Conservation (phyloP, 1,284 basidiomycete genomes). For the Trametes pubescens region DNA sequence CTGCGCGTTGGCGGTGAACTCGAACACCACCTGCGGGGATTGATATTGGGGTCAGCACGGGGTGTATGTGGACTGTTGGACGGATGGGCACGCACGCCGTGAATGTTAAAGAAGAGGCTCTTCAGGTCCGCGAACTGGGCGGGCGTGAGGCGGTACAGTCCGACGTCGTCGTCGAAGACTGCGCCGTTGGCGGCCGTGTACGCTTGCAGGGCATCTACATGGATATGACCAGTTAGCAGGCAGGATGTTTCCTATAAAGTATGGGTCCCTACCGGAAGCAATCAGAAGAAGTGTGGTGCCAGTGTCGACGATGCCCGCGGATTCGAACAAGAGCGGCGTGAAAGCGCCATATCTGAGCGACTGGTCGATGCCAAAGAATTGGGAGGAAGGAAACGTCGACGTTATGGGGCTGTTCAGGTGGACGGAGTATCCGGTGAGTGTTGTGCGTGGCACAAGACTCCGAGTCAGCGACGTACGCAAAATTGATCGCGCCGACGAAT, state of each 20-base stretch:
- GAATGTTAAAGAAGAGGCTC: slow-evolving; percentile 53
- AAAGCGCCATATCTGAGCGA: slow-evolving; percentile 59
- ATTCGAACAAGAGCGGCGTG: slow-evolving; percentile 52
- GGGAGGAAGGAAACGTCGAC: slow-evolving; percentile 52
- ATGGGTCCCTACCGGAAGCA: slow-evolving; percentile 40
- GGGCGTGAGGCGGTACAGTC: slow-evolving; percentile 49
- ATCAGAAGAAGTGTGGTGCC: slow-evolving; percentile 53
- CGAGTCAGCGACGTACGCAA: slow-evolving; percentile 51
- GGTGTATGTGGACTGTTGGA: too few relatives aligned
- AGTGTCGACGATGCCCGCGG: slow-evolving; percentile 72
- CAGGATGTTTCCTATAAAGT: neutral
- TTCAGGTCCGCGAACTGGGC: slow-evolving; percentile 49
- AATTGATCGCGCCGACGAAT: slow-evolving; percentile 55
- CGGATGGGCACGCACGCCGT: slow-evolving; percentile 46
- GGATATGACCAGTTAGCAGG: neutral
- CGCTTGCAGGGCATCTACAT: slow-evolving; percentile 41
- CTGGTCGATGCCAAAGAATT: slow-evolving; percentile 72
- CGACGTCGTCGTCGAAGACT: slow-evolving; percentile 46
- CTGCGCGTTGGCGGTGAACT: slow-evolving; percentile 57
- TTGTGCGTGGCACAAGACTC: neutral
- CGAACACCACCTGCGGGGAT: slow-evolving; percentile 42
- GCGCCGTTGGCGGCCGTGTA: slow-evolving; percentile 50
- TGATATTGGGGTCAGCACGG: neutral
- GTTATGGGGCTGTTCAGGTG: slow-evolving; percentile 52
- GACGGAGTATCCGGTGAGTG: too few relatives aligned